These are phyloP conservation scores for Musa itinerans DNA, from an alignment of 176 grass and related monocot species.

Conservation along the genomic window DNA sequence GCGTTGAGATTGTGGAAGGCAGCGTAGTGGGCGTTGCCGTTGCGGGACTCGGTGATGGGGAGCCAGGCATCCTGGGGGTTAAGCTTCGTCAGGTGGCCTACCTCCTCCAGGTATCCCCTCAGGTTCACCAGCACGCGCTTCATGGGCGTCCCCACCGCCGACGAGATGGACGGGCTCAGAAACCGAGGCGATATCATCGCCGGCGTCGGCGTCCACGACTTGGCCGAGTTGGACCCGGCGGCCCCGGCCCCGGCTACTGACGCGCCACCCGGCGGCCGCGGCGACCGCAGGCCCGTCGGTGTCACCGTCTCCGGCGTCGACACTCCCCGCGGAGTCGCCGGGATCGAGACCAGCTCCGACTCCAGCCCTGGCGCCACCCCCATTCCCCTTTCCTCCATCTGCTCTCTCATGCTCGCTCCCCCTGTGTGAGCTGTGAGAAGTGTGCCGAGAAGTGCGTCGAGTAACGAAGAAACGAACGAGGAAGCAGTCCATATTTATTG, in stretches of 20 bases:
- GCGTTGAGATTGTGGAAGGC: slow-evolving; percentile 93
- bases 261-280: slow-evolving; percentile 26
- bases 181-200: slow-evolving; percentile 28
- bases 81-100: slow-evolving; percentile 83
- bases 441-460: neutral
- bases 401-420: neutral
- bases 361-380: slow-evolving; percentile 55
- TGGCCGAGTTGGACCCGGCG: slow-evolving; percentile 16
- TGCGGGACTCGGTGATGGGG: slow-evolving; percentile 90
- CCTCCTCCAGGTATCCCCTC: slow-evolving; percentile 90
- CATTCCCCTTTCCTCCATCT: slow-evolving; percentile 19
- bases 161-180: slow-evolving; percentile 35
- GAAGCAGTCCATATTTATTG: neutral
- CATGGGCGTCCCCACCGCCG: slow-evolving; percentile 52
- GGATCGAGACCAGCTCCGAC: slow-evolving; percentile 84
- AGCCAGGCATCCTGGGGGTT: slow-evolving; percentile 97
- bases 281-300: slow-evolving; percentile 9
- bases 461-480: neutral
- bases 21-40: slow-evolving; percentile 81
- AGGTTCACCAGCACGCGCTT: slow-evolving; percentile 70
- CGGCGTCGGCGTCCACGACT: slow-evolving; percentile 27
- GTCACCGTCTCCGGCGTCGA: slow-evolving; percentile 34
- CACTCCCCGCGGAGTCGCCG: slow-evolving; percentile 56
- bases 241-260: slow-evolving; percentile 16
- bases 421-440: neutral